Evolutionary conservation across 2,329 filamentous ascomycete genomes (phyloP).

Genomic region (Pseudocercospora eumusae): DNA sequence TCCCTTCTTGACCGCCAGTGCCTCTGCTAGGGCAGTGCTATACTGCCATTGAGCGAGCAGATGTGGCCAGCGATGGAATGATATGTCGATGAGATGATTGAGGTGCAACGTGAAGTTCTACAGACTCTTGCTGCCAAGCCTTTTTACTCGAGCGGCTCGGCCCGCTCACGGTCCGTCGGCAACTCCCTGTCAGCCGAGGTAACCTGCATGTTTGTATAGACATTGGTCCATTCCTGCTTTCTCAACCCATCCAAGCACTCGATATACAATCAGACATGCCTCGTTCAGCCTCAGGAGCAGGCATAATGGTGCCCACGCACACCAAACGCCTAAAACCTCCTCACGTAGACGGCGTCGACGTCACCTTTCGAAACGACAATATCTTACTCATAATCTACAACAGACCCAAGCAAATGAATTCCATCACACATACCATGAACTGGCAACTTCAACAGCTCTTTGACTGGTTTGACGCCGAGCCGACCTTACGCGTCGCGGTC

Average conservation of each 20-base stretch:
- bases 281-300: not conserved
- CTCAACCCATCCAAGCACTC: no score
- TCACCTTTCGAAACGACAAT: constrained; percentile 49
- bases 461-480: constrained; percentile 54
- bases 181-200: not conserved
- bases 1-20: no score
- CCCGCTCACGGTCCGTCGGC: not conserved
- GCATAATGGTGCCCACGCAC: constrained; percentile 1
- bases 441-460: constrained; percentile 53
- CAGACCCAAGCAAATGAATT: constrained; percentile 51
- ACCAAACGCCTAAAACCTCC: constrained; percentile 29
- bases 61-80: no score
- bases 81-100: not conserved
- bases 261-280: no score
- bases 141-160: not conserved
- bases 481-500: constrained; percentile 36
- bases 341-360: constrained; percentile 26
- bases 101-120: not conserved
- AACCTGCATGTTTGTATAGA: no score
- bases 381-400: constrained; percentile 56
- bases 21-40: no score
- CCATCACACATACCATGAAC: constrained; percentile 46
- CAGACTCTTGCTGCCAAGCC: not conserved
- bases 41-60: no score
- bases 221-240: no score